These are phyloP conservation scores for Heritiera littoralis DNA, from an alignment of 345 rosid genomes.

Conservation along the genomic window DNA sequence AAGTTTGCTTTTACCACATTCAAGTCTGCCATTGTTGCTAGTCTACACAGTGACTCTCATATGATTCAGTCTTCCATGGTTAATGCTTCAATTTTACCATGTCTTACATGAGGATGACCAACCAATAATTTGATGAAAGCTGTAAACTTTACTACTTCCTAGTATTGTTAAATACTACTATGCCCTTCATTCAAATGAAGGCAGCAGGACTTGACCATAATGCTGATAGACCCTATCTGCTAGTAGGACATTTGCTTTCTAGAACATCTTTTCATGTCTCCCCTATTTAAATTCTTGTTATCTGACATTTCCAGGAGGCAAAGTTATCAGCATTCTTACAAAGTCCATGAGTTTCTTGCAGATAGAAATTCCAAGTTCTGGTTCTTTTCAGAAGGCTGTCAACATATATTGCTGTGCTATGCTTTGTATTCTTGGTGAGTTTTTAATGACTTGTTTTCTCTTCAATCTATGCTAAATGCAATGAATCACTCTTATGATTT, in stretches of 20 bases:
- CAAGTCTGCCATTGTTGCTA: neutral
- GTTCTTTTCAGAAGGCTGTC: neutral
- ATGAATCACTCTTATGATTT: conserved; percentile 12
- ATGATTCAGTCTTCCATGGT: neutral
- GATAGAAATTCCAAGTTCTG: neutral
- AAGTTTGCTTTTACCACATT: conserved; percentile 3
- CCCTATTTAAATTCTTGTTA: neutral
- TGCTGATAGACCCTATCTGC: conserved; percentile 5
- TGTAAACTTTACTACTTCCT: neutral
- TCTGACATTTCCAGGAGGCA: neutral
- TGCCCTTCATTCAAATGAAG: neutral
- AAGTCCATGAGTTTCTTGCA: neutral
- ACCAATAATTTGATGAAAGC: neutral
- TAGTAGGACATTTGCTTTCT: neutral
- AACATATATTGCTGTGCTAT: conserved; percentile 5
- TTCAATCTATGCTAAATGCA: conserved; percentile 12
- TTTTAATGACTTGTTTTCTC: neutral
- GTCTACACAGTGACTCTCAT: neutral
- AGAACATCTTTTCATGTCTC: conserved; percentile 8
- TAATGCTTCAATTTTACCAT: neutral
- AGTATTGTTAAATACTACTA: neutral
- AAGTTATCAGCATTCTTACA: neutral
- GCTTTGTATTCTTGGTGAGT: conserved; percentile 3
- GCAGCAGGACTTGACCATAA: neutral
- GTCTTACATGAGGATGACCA: neutral